A percentile compares a stretch with the other conserved stretches of the same genome.
These are phyloP conservation scores for Penicillium sp. DNA, from an alignment of 2,329 filamentous ascomycete genomes.

Conservation along the genomic window DNA sequence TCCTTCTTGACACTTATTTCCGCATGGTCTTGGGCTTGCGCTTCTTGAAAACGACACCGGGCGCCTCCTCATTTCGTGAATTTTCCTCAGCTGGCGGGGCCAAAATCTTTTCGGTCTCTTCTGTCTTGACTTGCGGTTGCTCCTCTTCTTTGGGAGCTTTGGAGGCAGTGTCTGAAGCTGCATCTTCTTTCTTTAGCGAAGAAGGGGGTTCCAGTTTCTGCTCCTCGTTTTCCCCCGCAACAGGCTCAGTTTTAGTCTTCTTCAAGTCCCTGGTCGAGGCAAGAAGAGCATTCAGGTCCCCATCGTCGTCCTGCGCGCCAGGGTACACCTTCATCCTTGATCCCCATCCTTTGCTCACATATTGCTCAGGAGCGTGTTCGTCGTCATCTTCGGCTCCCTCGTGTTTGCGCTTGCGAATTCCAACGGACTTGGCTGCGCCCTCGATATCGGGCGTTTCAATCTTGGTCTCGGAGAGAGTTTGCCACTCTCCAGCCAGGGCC, in stretches of 20 bases:
- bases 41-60: conserved; percentile 49
- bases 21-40: conserved; percentile 47
- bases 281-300: conserved; percentile 45
- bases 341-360: conserved; percentile 45
- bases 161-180: conserved; percentile 6
- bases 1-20: conserved; percentile 25
- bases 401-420: conserved; percentile 47
- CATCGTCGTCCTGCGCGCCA: conserved; percentile 33
- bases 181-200: conserved; percentile 18
- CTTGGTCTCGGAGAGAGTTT: conserved; percentile 57
- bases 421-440: conserved; percentile 39
- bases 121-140: conserved; percentile 25
- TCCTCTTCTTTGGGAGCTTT: conserved; percentile 10
- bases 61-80: conserved; percentile 21
- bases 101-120: conserved; percentile 22
- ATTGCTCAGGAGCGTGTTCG: conserved; percentile 30
- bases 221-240: conserved; percentile 15
- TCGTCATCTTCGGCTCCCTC: conserved; percentile 45
- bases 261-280: conserved; percentile 41
- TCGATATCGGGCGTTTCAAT: conserved; percentile 45
- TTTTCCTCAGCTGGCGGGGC: conserved; percentile 10
- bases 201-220: conserved; percentile 14
- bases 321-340: conserved; percentile 43
- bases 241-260: conserved; percentile 27
- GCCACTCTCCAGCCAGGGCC: conserved; percentile 88